Evolutionary conservation across 2,329 filamentous ascomycete genomes (phyloP), one percentile per base, ranked within the genome.

Genomic region (Penicillium sp.): DNA sequence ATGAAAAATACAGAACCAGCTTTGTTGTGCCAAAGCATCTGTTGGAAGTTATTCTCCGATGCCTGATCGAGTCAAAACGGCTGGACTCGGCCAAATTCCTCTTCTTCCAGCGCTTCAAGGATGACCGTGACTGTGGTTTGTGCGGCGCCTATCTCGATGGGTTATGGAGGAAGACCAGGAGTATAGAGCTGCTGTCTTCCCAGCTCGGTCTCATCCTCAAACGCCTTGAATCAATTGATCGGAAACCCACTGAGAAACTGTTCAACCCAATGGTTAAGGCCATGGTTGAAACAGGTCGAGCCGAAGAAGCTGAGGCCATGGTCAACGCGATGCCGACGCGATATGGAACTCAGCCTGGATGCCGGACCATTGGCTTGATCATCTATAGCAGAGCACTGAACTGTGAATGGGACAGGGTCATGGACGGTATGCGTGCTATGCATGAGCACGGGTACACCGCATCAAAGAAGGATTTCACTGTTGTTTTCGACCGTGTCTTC

Each of bases 341-440:
- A 14, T 71, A 73, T 39, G 58, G 60, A 14, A 57, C 72, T 19
- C 56, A 63, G 16, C 66, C 69, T 42, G 66, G 61, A 40, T 69
- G 66, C 26, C 70, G 72, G 34, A 71, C 73, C 14, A 62, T 71
- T 39, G 72, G 74, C 4, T 57, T 76, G 38, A 58, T 77, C 44
- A 59, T 74, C 5, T 72, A 70, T 45, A 67, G 66, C 39, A 67
- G 68, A 52, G 73, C 75, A 32, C 57, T 74, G 23, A 54, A 54
- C 18, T 73, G 70, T 43, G 70, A 77, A 52, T 78, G 75, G 75
- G 60, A 67, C 26, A 70, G 64, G 11, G 75, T 76, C 9, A 65
- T 73, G 43, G 57, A 55, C n/a, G 70, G 67, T n/a, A 55, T 78
- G 44, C 55, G 68, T 39, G 67, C 70, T 41, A 72, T 77, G 64